Evolutionary conservation across 2,329 filamentous ascomycete species (phyloP), one percentile per base, ranked within the genome.

Genomic region (Pseudogymnoascus sp.): DNA sequence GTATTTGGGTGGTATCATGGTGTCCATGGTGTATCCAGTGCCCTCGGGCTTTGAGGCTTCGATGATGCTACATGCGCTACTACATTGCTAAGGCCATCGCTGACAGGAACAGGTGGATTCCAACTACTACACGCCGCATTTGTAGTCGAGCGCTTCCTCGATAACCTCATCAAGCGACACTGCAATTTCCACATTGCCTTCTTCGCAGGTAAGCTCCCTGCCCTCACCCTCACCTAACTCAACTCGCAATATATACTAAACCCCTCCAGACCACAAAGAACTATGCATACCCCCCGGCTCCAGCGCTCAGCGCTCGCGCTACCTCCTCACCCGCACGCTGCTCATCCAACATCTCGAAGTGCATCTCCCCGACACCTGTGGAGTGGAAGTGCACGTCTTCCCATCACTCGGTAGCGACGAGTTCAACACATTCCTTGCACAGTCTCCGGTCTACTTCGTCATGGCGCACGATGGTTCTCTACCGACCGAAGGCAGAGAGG

Each of bases 171-270:
- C 44, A 79, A 81, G 62, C 79, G 88, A 60, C 85, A 86, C 62
- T 91, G 88, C 72, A 84, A 86, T 63, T 92, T 91, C 68, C 82
- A 91, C 66, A 73, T 92, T 65, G 76, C 86, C 15, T 93, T 90
- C 76, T 89, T 92, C 59, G 68, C 72, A 60, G 69, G 71, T 68
- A 66, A 56, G 67, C 62, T 13, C 37, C n/a, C 29, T 10, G 15
- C 19, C 33, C 15, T 33, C 44, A 23, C 15, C 13, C 4, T 26
- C 53, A 19, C 17, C n/a, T 21, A 62, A 23, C n/a, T 44, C 15
- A 21, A 21, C n/a, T n/a, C 26, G n/a, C 26, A 42, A 59, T 23
- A 35, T 26, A 38, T 56, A 53, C 65, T 70, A 60, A 71, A 15
- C 7, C 26, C 6, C 17, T 46, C 5, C 21, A 74, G 72, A 79